Conservation (phyloP, 2,329 filamentous ascomycete species). For the Hypomyces rosellus region DNA sequence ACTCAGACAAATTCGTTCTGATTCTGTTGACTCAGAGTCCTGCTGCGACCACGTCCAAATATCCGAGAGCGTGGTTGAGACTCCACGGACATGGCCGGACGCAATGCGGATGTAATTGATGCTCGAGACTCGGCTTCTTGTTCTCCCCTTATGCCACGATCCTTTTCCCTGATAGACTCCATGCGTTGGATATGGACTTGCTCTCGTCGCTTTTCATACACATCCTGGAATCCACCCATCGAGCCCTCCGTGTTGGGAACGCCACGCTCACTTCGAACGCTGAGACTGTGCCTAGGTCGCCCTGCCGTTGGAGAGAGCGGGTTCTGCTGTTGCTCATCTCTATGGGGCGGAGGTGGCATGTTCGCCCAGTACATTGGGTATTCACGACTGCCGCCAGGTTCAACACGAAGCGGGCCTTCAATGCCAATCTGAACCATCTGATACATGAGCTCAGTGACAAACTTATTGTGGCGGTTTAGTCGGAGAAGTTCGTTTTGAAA, state of each 20-base stretch:
- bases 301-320: conserved; percentile 10
- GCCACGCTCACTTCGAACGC: conserved; percentile 10
- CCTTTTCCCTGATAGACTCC: conserved; percentile 33
- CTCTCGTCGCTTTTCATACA: conserved; percentile 38
- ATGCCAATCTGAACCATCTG: conserved; percentile 79
- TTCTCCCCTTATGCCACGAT: conserved; percentile 23
- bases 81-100: conserved; percentile 16
- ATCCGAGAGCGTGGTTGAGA: conserved; percentile 25
- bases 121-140: conserved; percentile 20
- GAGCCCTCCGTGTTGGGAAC: conserved; percentile 25
- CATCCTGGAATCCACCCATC: conserved; percentile 38
- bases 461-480: conserved; percentile 86
- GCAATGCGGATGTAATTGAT: conserved; percentile 22
- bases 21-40: conserved; percentile 21
- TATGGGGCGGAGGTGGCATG: conserved; percentile 28
- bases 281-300: conserved; percentile 12
- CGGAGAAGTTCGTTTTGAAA: conserved; percentile 93
- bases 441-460: conserved; percentile 85
- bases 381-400: conserved; percentile 63
- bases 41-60: conserved; percentile 23
- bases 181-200: conserved; percentile 29
- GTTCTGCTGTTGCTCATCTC: conserved; percentile 20
- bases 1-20: conserved; percentile 21
- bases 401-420: conserved; percentile 59
- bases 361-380: conserved; percentile 55